Base-by-base conservation (phyloP, 1,284 basidiomycete species). In the Leccinum insolens region DNA sequence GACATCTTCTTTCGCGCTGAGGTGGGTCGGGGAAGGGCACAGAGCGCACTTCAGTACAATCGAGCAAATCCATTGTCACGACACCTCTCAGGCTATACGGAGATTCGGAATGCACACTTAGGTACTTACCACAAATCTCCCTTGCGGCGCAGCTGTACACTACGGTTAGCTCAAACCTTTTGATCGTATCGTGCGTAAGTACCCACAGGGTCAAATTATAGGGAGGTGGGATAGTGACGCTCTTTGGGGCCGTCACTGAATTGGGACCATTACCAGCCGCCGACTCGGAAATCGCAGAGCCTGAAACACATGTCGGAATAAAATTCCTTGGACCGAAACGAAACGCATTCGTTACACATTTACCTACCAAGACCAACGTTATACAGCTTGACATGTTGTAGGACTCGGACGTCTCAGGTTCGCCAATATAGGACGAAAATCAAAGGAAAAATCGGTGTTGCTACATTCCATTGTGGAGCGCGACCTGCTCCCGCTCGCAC, bases 61-160 rank as follows among this genome's bases (percentile, higher is more conserved):
- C 31, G 31, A 31, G 31, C 31, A 31, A 31, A 31, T 31, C 31
- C 31, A 31, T 31, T 31, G 31, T 31, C 31, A 31, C 31, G 31
- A 31, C 31, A 31, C 31, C 31, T 31, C 31, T 31, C 31, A 31
- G 31, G 31, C 31, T 31, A 31, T 83, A 5, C 91, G 92, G 90
- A 12, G 90, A 89, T 2, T 85, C 79, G 0, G 87, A 89, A 76
- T 96, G 94, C 0, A 96, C 94, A 69, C 96, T 95, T 65, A 96
- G 86, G 76, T 95, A 96, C 90, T 31, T 31, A 31, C 31, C 93
- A 96, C 0, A 96, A 80, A 14, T 89, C 82, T 15, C 95, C 95
- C 52, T 94, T 90, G 66, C 92, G 89, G 11, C 93, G 80, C 2
- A 94, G 92, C 95, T 96, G 63, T 72, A 70, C 67, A 68, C 68